A percentile compares a stretch with the other conserved stretches of the same genome.
Evolutionary conservation across 768 basidiomycete genomes (phyloP).

Genomic region (Leccinum sublutescens): DNA sequence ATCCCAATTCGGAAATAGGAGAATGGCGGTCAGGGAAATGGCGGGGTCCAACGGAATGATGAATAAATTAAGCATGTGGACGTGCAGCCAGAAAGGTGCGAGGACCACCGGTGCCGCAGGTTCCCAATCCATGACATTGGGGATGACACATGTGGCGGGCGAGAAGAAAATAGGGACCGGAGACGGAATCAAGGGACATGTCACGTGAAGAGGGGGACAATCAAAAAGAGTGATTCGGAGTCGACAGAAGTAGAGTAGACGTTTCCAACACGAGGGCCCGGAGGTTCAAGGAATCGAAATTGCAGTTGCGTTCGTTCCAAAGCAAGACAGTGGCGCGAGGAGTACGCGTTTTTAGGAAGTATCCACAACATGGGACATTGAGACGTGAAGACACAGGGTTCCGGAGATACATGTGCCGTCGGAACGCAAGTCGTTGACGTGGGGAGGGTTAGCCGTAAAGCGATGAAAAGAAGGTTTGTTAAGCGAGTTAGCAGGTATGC

Average conservation of each 20-base stretch:
- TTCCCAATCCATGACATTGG: conserved; percentile 15
- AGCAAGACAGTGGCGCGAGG: conserved; percentile 7
- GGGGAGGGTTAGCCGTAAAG: conserved; percentile 11
- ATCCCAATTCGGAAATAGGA: conserved; percentile 14
- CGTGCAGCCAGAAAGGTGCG: background rate
- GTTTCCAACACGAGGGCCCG: conserved; percentile 27
- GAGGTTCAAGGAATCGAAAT: conserved; percentile 23
- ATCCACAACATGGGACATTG: conserved; percentile 11
- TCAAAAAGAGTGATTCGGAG: conserved; percentile 1
- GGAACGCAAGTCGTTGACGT: background rate
- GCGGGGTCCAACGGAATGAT: conserved; percentile 6
- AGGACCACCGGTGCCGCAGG: conserved; percentile 6
- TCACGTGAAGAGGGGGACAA: background rate
- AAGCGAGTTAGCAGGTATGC: conserved; percentile 15
- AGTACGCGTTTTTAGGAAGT: background rate
- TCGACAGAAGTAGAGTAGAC: conserved; percentile 7
- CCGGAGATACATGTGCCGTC: conserved; percentile 24
- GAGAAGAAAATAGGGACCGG: background rate
- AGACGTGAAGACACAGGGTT: conserved; percentile 9
- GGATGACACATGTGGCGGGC: background rate
- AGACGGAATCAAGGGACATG: background rate
- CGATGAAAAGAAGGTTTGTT: conserved; percentile 14
- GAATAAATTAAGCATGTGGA: conserved; percentile 1
- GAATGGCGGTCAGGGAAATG: conserved; percentile 2
- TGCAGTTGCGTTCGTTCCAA: conserved; percentile 20